Base-by-base conservation (phyloP, 2,329 filamentous ascomycete genomes). In the Thielaviopsis populi region DNA sequence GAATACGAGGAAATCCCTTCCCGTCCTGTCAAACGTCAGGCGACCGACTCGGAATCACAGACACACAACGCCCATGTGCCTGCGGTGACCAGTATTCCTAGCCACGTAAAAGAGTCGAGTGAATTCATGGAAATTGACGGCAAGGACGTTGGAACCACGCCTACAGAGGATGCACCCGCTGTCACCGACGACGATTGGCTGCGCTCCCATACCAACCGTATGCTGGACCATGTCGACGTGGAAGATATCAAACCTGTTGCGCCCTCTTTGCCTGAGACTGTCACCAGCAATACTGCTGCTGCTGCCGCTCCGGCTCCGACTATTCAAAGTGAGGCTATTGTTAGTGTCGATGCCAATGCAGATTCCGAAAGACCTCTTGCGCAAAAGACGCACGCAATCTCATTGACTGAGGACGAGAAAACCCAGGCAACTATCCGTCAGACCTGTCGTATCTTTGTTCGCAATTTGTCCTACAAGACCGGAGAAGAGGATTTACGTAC, bases 141-240 rank as follows among this genome's bases (percentile, higher is more conserved):
- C 22, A 66, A 68, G 30, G 37, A 62, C 15, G 40, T 59, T 19
- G 41, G 50, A 46, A 40, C 66, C 17, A n/a, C 42, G 11, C 24
- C 59, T 67, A 65, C 70, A 69, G 64, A 56, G 30, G 8, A 19
- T 33, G 17, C 41, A 7, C n/a, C 71, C 68, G 76, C 77, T 61
- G 78, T 85, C 2, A 86, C 87, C 24, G 91, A 96, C 74, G 84
- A 86, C 66, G 91, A 97, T 74, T 99, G 94, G 94, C 79, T 96
- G 69, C 85, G 92, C 65, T 92, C 88, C 67, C 84, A 88, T 69
- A 97, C 91, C 15, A 96, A 86, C 74, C 83, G 92, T 69, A 77
- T 95, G 59, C 79, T 96, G 61, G 94, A 92, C 72, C 78, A 97
- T 33, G 79, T 91, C 63, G 89, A 95, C 69, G 87, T 89, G 53